Evolutionary conservation across 495 filamentous ascomycete species (phyloP).

Genomic region (Sphaerosporella brunnea): DNA sequence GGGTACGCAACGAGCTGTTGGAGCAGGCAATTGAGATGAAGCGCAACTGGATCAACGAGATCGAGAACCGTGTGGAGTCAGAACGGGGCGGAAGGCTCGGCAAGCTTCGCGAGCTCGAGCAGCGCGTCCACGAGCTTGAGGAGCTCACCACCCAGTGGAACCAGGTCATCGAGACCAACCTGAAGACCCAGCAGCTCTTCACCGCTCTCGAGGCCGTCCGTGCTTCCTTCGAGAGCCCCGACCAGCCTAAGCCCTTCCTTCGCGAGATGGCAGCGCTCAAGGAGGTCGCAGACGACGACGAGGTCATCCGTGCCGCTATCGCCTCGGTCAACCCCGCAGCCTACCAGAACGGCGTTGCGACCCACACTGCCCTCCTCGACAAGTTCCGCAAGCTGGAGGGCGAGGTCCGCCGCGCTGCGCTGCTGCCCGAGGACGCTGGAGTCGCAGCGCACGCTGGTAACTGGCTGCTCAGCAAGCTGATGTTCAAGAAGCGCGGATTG

Average conservation of each 20-base stretch:
- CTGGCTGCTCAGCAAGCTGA: conserved; percentile 67
- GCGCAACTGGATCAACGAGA: conserved; percentile 57
- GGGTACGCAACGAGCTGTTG: conserved; percentile 63
- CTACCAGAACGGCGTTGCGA: conserved; percentile 82
- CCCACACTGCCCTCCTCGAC: conserved; percentile 67
- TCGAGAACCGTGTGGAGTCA: conserved; percentile 66
- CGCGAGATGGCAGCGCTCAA: conserved; percentile 84
- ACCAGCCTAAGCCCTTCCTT: conserved; percentile 66
- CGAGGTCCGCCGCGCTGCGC: conserved; percentile 83
- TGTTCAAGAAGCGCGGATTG: conserved; percentile 85
- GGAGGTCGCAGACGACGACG: conserved; percentile 65
- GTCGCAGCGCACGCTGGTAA: conserved; percentile 84
- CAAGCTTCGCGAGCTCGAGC: conserved; percentile 63
- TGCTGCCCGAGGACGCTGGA: conserved; percentile 82
- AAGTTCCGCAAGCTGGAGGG: conserved; percentile 85
- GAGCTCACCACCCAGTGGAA: conserved; percentile 70
- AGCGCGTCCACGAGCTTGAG: conserved; percentile 61
- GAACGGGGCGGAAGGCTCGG: conserved; percentile 77
- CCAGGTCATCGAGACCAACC: conserved; percentile 67
- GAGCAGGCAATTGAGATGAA: conserved; percentile 83
- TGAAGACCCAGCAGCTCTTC: conserved; percentile 85
- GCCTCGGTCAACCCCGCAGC: conserved; percentile 82
- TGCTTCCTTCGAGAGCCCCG: conserved; percentile 53
- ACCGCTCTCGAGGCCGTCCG: conserved; percentile 88
- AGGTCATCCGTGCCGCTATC: conserved; percentile 77